Percentiles rank a stretch among this genome's conserved stretches.
These are phyloP conservation scores for Thalassiosira hispida DNA, from an alignment of 352 stramenopile species.

Conservation along the genomic window DNA sequence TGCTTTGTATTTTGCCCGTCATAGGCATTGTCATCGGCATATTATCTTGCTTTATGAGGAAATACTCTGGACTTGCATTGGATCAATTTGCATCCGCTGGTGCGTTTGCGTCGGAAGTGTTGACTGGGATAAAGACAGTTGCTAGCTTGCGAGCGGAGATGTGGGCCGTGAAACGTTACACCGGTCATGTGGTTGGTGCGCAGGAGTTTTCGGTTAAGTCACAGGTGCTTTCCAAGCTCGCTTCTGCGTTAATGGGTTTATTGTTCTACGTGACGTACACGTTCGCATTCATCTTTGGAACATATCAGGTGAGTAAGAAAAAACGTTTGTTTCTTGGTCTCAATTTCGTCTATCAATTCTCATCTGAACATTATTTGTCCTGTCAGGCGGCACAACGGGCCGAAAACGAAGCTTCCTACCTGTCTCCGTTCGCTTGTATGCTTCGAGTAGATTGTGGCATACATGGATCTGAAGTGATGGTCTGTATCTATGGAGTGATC, in stretches of 20 bases:
- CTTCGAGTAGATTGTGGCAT: slow-evolving; percentile 45
- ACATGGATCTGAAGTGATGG: slow-evolving; percentile 46
- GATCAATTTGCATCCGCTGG: slow-evolving; percentile 38
- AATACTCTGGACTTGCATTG: slow-evolving; percentile 30
- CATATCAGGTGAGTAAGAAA: slow-evolving; percentile 33
- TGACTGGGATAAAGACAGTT: slow-evolving; percentile 58
- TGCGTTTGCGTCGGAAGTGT: slow-evolving; percentile 48
- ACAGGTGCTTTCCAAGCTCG: slow-evolving; percentile 27
- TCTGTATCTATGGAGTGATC: slow-evolving; percentile 61
- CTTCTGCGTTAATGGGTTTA: slow-evolving; percentile 43
- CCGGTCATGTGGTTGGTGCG: slow-evolving; percentile 17
- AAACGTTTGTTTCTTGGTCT: background rate
- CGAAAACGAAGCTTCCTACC: slow-evolving; percentile 19
- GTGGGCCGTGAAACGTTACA: slow-evolving; percentile 34
- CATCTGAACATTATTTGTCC: background rate
- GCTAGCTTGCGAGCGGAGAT: slow-evolving; percentile 31
- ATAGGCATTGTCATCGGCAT: slow-evolving; percentile 50
- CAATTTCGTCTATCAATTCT: background rate
- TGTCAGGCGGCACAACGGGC: slow-evolving; percentile 21
- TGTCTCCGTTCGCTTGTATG: slow-evolving; percentile 41
- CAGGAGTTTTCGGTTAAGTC: slow-evolving; percentile 38
- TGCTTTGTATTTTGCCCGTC: slow-evolving; percentile 50
- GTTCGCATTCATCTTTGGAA: slow-evolving; percentile 53
- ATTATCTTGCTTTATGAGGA: slow-evolving; percentile 48
- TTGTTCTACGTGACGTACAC: slow-evolving; percentile 58